These are phyloP conservation scores for Dictyophora rubrovolvata DNA, from an alignment of 768 basidiomycete species.

Conservation along the genomic window DNA sequence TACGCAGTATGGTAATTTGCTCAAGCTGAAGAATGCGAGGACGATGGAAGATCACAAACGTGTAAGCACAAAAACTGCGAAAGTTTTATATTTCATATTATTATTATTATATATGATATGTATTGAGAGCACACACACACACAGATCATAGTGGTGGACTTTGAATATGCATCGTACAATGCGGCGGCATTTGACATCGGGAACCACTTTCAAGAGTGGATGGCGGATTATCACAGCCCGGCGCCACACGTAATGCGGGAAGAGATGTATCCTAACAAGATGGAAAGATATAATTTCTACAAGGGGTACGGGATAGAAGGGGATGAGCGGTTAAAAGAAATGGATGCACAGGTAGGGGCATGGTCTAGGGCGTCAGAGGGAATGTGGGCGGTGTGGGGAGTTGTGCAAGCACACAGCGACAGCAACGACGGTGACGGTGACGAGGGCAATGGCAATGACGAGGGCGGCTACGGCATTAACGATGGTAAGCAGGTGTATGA, in stretches of 20 bases:
- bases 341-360: constrained; percentile 70
- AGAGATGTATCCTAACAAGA: constrained; percentile 58
- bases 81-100: not conserved
- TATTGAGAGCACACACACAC: no score
- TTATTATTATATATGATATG: no score
- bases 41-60: constrained; percentile 55
- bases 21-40: constrained; percentile 52
- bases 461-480: no score
- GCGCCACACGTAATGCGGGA: constrained; percentile 57
- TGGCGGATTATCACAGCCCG: constrained; percentile 72
- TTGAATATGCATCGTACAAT: constrained; percentile 92
- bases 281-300: constrained; percentile 78
- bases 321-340: constrained; percentile 38
- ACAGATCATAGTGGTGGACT: constrained; percentile 92
- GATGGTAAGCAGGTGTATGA: no score
- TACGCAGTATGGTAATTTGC: constrained; percentile 88
- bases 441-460: constrained; percentile 23
- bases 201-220: constrained; percentile 98
- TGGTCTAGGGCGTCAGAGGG: constrained; percentile 91
- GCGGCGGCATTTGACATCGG: constrained; percentile 93
- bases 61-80: not conserved
- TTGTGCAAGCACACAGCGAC: constrained; percentile 80
- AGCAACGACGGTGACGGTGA: constrained; percentile 33
- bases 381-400: constrained; percentile 92
- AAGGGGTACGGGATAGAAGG: constrained; percentile 62